A percentile compares a stretch with the other conserved stretches of the same genome.
phyloP scores from a whole-genome alignment of 2,329 filamentous ascomycete genomes.

The Fusarium setosum region DNA sequence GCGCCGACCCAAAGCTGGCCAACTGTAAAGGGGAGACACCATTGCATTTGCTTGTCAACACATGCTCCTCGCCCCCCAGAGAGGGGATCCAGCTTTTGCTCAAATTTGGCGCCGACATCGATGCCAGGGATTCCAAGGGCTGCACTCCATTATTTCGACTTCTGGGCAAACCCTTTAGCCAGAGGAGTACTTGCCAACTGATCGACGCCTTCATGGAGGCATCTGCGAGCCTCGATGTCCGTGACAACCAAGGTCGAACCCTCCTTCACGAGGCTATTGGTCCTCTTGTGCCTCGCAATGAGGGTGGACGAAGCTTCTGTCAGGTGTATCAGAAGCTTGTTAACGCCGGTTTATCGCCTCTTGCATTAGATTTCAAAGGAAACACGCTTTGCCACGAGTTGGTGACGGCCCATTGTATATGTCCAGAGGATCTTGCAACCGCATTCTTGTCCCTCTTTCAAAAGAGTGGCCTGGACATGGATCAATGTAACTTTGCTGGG shows the following conservation, averaged over 20 bases:
- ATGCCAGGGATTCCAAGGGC: conserved; percentile 17
- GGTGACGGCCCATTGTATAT: not conserved
- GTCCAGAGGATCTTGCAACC: not conserved
- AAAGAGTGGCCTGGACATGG: conserved; percentile 8
- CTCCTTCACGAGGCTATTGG: conserved; percentile 21
- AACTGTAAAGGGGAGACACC: conserved; percentile 23
- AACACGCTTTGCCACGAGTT: conserved; percentile 33
- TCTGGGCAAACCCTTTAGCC: not conserved
- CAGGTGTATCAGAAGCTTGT: conserved; percentile 11
- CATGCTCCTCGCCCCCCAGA: not conserved
- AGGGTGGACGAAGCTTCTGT: not conserved
- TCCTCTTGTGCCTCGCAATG: not conserved
- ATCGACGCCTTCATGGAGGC: conserved; percentile 5
- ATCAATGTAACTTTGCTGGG: conserved; percentile 19
- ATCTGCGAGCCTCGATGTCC: not conserved
- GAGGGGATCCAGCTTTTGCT: not conserved
- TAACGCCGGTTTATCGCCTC: conserved; percentile 17
- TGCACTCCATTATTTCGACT: conserved; percentile 15
- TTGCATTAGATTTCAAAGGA: conserved; percentile 17
- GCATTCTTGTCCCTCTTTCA: conserved; percentile 1
- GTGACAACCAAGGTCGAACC: conserved; percentile 16
- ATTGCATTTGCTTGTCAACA: conserved; percentile 15
- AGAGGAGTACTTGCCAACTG: not conserved
- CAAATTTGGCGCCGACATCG: conserved; percentile 10
- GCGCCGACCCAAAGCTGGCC: conserved; percentile 34